Base-by-base conservation (phyloP, 2,329 filamentous ascomycete genomes). In the Cladosporium sp. region DNA sequence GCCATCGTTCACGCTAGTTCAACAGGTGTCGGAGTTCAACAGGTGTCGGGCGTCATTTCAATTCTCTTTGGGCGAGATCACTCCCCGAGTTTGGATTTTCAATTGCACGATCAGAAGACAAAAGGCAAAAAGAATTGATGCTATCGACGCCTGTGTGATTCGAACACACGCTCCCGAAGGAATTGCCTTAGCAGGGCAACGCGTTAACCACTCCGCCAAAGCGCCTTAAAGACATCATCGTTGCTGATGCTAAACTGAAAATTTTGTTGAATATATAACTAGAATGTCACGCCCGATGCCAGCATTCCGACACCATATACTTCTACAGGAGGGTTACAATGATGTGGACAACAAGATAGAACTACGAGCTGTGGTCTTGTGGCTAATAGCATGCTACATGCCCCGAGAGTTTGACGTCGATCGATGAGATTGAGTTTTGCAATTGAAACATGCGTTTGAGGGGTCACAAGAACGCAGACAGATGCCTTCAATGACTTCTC, bases 141-240 rank as follows among this genome's bases (percentile, higher is more conserved):
- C 11, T 32, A 34, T 30, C 68, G 68, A 70, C 63, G 74, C 76
- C 76, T 78, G 73, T 73, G 76, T 74, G 76, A 78, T 78, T 78
- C 76, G 76, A 78, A 78, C 76, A 74, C 75, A 73, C 73, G 76
- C 76, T 73, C 76, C 75, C 76, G 76, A 78, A 73, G 75, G 56
- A 32, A 64, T 53, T 58, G 30, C 30, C 59, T 62, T 58, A 58
- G 56, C 56, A 58, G 56, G 56, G 56, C 23, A 43, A 36, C 56
- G 34, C 56, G 56, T 58, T 58, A 58, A 58, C 56, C 56, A 58
- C 56, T 58, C 56, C 56, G 56, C 34, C 56, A 58, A 58, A 58
- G 56, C 36, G 56, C 56, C 56, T 46, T 54, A 10, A 21, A 21
- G 16, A n/a, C 32, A 23, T 30, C 28, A 21, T 46, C 8, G 8